Evolutionary conservation across 805 yeast species (phyloP).

Genomic region (Yamadazyma scolyti): DNA sequence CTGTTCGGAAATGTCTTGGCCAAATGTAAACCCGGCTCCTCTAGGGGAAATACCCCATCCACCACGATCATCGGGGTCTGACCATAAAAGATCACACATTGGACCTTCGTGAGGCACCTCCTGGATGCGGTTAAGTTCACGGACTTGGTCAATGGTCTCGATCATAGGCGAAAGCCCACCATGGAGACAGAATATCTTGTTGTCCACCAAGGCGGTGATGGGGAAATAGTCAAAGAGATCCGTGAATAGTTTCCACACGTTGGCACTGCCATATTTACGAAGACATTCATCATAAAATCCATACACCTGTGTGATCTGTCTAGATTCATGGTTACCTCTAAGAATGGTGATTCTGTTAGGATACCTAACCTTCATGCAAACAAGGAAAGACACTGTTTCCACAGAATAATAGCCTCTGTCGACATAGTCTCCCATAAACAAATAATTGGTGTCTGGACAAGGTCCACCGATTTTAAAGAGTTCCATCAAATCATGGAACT

Average conservation of each 20-base stretch:
- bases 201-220: conserved; percentile 87
- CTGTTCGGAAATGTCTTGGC: conserved; percentile 90
- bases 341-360: conserved; percentile 88
- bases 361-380: conserved; percentile 88
- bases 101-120: conserved; percentile 98
- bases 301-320: conserved; percentile 94
- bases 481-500: conserved; percentile 92
- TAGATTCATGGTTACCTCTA: conserved; percentile 92
- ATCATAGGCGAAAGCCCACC: conserved; percentile 96
- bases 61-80: conserved; percentile 96
- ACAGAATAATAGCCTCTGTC: conserved; percentile 90
- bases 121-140: conserved; percentile 86
- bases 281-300: conserved; percentile 95
- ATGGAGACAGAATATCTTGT: conserved; percentile 86
- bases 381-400: conserved; percentile 84
- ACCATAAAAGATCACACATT: conserved; percentile 95
- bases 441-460: conserved; percentile 47
- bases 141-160: conserved; percentile 87
- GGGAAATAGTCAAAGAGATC: conserved; percentile 92
- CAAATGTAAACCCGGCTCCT: conserved; percentile 98
- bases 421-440: conserved; percentile 67
- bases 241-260: conserved; percentile 90
- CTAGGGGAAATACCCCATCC: conserved; percentile 98
- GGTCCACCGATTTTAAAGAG: conserved; percentile 80
- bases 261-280: conserved; percentile 88